phyloP scores from a whole-genome alignment of 2,329 filamentous ascomycete genomes.

The Pyrenochaeta sp. region DNA sequence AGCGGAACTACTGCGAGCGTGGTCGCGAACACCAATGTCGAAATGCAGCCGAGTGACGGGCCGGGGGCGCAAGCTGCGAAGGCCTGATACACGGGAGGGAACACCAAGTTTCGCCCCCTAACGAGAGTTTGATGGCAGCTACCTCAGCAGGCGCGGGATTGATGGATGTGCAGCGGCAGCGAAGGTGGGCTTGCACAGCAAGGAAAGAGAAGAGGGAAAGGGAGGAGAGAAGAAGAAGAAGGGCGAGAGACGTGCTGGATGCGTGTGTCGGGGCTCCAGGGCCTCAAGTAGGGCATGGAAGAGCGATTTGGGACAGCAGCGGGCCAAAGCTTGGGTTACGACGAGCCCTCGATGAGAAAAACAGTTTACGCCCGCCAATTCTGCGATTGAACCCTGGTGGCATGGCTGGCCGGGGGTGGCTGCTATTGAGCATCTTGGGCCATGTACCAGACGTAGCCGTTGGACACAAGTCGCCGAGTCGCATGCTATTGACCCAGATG shows the following conservation, averaged over 20 bases:
- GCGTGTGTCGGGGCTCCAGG: conserved; percentile 14
- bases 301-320: conserved; percentile 44
- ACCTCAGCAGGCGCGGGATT: conserved; percentile 20
- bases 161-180: conserved; percentile 35
- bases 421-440: conserved; percentile 9
- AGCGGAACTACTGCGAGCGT: conserved; percentile 33
- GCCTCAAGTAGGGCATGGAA: conserved; percentile 42
- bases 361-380: conserved; percentile 35
- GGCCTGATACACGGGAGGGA: conserved; percentile 38
- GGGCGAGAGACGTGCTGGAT: conserved; percentile 30
- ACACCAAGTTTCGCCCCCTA: conserved; percentile 35
- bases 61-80: too few relatives aligned
- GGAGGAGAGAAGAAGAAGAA: too few relatives aligned
- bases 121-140: conserved; percentile 40
- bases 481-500: too few relatives aligned
- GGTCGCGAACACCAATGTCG: conserved; percentile 46
- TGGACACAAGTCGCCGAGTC: not conserved
- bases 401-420: conserved; percentile 15
- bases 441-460: conserved; percentile 16
- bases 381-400: conserved; percentile 19
- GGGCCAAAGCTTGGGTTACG: conserved; percentile 46
- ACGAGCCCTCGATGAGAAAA: conserved; percentile 40
- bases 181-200: conserved; percentile 23
- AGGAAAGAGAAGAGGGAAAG: conserved; percentile 34
- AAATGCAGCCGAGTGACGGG: conserved; percentile 31